These are phyloP conservation scores for Verticillium albo-atrum DNA, from an alignment of 2,329 filamentous ascomycete genomes.

Conservation along the genomic window DNA sequence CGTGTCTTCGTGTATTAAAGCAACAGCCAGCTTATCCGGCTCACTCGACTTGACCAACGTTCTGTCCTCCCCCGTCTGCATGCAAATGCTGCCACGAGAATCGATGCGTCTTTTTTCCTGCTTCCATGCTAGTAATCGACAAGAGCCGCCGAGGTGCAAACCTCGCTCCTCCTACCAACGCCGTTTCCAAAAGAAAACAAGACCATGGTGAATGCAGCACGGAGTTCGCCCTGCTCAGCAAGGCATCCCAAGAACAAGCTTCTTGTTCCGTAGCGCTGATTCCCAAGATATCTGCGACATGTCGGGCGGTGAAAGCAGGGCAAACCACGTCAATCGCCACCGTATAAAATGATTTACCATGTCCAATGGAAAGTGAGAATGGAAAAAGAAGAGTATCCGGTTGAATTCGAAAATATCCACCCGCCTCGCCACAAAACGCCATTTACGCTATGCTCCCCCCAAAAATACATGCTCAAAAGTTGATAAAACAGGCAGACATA, in stretches of 20 bases:
- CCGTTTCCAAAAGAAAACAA: constrained; percentile 3
- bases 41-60: constrained; percentile 6
- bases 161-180: constrained; percentile 6
- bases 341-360: neutral
- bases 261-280: neutral
- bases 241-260: neutral
- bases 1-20: constrained; percentile 13
- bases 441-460: constrained; percentile 33
- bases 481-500: neutral
- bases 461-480: constrained; percentile 19
- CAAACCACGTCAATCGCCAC: neutral
- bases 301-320: neutral
- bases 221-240: neutral
- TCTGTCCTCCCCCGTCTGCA: constrained; percentile 5
- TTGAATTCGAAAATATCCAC: neutral
- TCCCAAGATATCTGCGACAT: neutral
- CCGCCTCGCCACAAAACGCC: constrained; percentile 26
- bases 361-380: neutral
- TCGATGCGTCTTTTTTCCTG: constrained; percentile 11
- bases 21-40: constrained; percentile 8
- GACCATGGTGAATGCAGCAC: neutral
- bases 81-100: constrained; percentile 5
- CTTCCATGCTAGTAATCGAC: constrained; percentile 8
- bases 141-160: neutral
- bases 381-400: neutral